Evolutionary conservation across 352 stramenopile genomes (phyloP).

Genomic region (Globisporangium rhizosaccharum): DNA sequence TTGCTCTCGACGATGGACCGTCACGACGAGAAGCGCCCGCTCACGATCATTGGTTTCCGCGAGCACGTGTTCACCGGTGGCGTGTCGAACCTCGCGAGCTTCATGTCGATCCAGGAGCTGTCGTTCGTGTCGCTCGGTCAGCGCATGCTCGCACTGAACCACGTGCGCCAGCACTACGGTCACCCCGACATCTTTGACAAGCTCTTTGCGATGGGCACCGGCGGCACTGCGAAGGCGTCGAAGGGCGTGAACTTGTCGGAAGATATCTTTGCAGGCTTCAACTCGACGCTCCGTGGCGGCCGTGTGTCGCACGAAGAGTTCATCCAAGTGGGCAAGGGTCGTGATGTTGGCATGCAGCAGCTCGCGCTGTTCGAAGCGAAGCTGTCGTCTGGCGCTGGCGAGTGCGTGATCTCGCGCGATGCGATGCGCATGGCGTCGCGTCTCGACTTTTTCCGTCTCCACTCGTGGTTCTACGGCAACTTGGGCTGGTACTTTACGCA

Average conservation of each 20-base stretch:
- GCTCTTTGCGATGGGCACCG: slow-evolving; percentile 74
- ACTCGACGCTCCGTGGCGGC: slow-evolving; percentile 71
- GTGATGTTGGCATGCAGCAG: slow-evolving; percentile 98
- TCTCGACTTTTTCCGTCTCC: slow-evolving; percentile 8
- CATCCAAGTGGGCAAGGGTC: slow-evolving; percentile 93
- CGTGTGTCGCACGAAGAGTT: slow-evolving; percentile 79
- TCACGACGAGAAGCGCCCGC: slow-evolving; percentile 54
- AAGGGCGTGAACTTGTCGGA: slow-evolving; percentile 84
- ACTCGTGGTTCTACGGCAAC: slow-evolving; percentile 95
- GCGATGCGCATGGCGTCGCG: slow-evolving; percentile 35
- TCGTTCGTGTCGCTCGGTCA: slow-evolving; percentile 81
- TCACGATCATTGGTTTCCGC: slow-evolving; percentile 84
- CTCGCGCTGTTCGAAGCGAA: slow-evolving; percentile 98
- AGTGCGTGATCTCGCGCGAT: slow-evolving; percentile 97
- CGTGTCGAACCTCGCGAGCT: slow-evolving; percentile 79
- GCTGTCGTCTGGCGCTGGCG: slow-evolving; percentile 93
- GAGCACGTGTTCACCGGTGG: slow-evolving; percentile 83
- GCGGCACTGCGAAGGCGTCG: slow-evolving; percentile 76
- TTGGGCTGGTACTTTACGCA: slow-evolving; percentile 98
- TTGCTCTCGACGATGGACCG: slow-evolving; percentile 74
- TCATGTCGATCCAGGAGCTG: slow-evolving; percentile 86
- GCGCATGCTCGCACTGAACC: slow-evolving; percentile 70
- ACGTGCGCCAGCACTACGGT: slow-evolving; percentile 82
- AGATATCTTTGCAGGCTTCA: slow-evolving; percentile 89
- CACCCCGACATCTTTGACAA: slow-evolving; percentile 89